Percentiles rank a stretch among this genome's conserved stretches.
Evolutionary conservation across 805 yeast species (phyloP).

Genomic region (Candida sakaeoensis): DNA sequence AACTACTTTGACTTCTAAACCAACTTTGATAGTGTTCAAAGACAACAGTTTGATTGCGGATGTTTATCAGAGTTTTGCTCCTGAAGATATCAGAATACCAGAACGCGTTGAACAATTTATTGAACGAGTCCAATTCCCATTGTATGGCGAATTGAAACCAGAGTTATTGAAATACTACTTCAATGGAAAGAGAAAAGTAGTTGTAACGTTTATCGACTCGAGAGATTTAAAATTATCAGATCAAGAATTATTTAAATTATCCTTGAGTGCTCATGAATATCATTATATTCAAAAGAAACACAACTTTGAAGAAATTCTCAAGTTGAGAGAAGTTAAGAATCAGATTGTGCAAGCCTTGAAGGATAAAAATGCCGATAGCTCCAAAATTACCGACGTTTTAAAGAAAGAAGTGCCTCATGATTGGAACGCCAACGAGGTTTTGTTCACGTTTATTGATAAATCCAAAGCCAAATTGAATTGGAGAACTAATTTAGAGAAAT

Average conservation of each 20-base stretch:
- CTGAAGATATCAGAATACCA: conserved; percentile 57
- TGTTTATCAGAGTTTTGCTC: conserved; percentile 57
- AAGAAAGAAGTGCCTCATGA: conserved; percentile 47
- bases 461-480: conserved; percentile 26
- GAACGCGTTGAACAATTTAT: conserved; percentile 50
- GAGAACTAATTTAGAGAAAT: conserved; percentile 27
- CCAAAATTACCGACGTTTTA: conserved; percentile 45
- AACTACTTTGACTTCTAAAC: conserved; percentile 54
- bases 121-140: conserved; percentile 45
- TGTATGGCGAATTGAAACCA: conserved; percentile 49
- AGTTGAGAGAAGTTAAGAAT: conserved; percentile 34
- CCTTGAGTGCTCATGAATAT: conserved; percentile 48
- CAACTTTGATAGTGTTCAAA: conserved; percentile 59
- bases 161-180: conserved; percentile 33
- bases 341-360: conserved; percentile 39
- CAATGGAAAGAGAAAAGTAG: conserved; percentile 40
- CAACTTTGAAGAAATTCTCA: conserved; percentile 30
- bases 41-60: conserved; percentile 51
- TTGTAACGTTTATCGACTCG: conserved; percentile 47
- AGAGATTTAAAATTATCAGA: conserved; percentile 28
- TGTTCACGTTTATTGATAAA: conserved; percentile 52
- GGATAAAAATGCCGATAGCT: conserved; percentile 38
- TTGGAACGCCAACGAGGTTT: conserved; percentile 38
- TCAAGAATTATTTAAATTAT: conserved; percentile 33
- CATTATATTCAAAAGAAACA: conserved; percentile 40